Evolutionary conservation across 2,329 filamentous ascomycete species (phyloP), one percentile per base, ranked within the genome.

Genomic region (Claviceps cyperi): DNA sequence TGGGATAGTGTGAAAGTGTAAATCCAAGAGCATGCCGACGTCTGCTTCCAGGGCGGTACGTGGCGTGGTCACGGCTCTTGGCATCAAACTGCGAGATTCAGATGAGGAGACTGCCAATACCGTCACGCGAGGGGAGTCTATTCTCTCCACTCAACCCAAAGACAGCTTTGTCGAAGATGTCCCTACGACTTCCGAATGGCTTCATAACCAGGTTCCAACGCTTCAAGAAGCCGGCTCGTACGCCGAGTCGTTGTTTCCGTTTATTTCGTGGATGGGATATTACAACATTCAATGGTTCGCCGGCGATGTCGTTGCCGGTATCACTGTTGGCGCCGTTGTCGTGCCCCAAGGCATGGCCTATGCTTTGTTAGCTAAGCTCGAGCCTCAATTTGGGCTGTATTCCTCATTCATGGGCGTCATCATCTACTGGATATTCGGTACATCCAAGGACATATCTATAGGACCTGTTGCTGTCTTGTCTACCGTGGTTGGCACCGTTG

Each of bases 271-370:
- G 92, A 91, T 97, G 51, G 67, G 71, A 11, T 79, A 82, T 57
- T 98, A 98, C 70, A 98, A 98, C 63, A 11, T 82, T 4, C 82
- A 89, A 70, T 98, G 92, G 92, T 68, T 96, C 5, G 65, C 80
- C 15, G 92, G 92, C 59, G 92, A 98, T 68, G 67, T 97, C 45
- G 82, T 97, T 51, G 91, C 92, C 52, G 91, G 68, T 28, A 58
- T 67, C 51, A 80, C 77, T 3, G 74, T 79, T 51, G 76, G 77
- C n/a, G 74, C 75, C 37, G 72, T 80, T 22, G 89, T 96, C 24
- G 86, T 97, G n/a, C 91, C 91, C 5, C 91, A 97, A 64, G 84
- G 88, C 54, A 96, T 97, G 91, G 90, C 91, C 1, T 97, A 97
- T 67, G 90, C 91, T 32, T 74, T 82, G 53, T 75, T 97, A 24